Conservation (phyloP, 768 basidiomycete genomes). For the Kwoniella heveanensis region DNA sequence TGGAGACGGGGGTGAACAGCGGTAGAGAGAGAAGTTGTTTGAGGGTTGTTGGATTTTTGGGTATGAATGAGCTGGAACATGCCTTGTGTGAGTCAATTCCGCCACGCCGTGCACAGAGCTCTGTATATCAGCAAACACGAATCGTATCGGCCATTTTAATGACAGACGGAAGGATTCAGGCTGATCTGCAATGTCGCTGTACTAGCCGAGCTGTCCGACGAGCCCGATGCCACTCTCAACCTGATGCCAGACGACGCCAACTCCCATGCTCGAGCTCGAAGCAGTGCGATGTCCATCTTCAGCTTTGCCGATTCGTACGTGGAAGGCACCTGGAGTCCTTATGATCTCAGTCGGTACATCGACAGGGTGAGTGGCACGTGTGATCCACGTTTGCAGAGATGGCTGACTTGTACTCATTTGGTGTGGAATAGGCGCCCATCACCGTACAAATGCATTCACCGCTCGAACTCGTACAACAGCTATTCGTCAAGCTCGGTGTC, state of each 20-base stretch:
- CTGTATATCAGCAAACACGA: too few relatives aligned
- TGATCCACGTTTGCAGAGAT: too few relatives aligned
- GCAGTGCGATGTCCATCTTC: constrained; percentile 40
- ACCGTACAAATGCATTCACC: constrained; percentile 81
- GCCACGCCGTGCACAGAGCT: too few relatives aligned
- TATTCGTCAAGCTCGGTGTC: constrained; percentile 91
- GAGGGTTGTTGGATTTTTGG: constrained; percentile 86
- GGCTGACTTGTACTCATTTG: constrained; percentile 2
- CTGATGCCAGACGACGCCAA: constrained; percentile 59
- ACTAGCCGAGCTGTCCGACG: constrained; percentile 63
- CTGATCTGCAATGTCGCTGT: not conserved
- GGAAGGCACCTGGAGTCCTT: constrained; percentile 38
- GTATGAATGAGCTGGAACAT: constrained; percentile 89
- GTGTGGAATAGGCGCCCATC: constrained; percentile 70
- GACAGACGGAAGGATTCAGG: too few relatives aligned
- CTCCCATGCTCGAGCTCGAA: constrained; percentile 17
- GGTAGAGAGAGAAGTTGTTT: constrained; percentile 52
- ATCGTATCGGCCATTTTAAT: too few relatives aligned
- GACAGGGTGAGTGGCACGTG: constrained; percentile 66
- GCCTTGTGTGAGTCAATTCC: constrained; percentile 68
- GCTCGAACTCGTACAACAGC: constrained; percentile 86
- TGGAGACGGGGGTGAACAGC: constrained; percentile 12
- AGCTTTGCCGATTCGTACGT: constrained; percentile 40
- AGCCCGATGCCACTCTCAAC: constrained; percentile 67
- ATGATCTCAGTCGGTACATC: constrained; percentile 84